A percentile compares a stretch with the other conserved stretches of the same genome.
Conservation (phyloP, 2,329 filamentous ascomycete genomes). For the Acrodontium crateriforme region DNA sequence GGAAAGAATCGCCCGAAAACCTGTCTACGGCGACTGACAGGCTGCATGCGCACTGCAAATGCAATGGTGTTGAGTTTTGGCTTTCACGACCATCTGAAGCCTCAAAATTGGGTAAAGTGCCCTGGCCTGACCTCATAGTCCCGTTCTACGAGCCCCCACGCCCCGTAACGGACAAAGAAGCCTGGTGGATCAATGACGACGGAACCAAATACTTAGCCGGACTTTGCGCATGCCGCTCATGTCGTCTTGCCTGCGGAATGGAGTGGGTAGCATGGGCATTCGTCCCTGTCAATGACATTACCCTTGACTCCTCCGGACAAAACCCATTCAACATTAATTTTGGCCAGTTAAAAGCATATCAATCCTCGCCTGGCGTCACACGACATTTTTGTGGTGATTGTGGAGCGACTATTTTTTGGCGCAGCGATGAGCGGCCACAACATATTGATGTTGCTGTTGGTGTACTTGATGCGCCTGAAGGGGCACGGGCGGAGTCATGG, state of each 20-base stretch:
- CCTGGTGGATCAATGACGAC: slow-evolving; percentile 45
- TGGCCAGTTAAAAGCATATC: slow-evolving; percentile 38
- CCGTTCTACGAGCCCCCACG: slow-evolving; percentile 1
- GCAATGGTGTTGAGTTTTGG: slow-evolving; percentile 41
- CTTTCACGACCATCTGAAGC: slow-evolving; percentile 41
- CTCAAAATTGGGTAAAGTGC: slow-evolving; percentile 33
- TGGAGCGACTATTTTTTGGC: slow-evolving; percentile 53
- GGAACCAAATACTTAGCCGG: slow-evolving; percentile 43
- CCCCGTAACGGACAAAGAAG: slow-evolving; percentile 35
- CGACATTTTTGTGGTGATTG: slow-evolving; percentile 50
- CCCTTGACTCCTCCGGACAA: slow-evolving; percentile 19
- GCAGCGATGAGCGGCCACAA: slow-evolving; percentile 37
- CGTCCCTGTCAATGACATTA: slow-evolving; percentile 45
- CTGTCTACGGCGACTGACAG: slow-evolving; percentile 5
- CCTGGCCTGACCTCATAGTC: slow-evolving; percentile 26
- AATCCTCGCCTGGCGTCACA: slow-evolving; percentile 39
- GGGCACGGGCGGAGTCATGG: slow-evolving; percentile 44
- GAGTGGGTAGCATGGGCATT: slow-evolving; percentile 56
- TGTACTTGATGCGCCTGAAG: slow-evolving; percentile 37
- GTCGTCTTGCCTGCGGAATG: slow-evolving; percentile 46
- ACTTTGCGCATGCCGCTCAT: slow-evolving; percentile 48
- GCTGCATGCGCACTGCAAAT: slow-evolving; percentile 39
- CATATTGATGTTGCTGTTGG: slow-evolving; percentile 53
- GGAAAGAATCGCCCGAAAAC: slow-evolving; percentile 9
- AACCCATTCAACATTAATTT: slow-evolving; percentile 19